A percentile compares a stretch with the other conserved stretches of the same genome.
Evolutionary conservation across 805 yeast genomes (phyloP).

Genomic region (Candida rishiriensis): DNA sequence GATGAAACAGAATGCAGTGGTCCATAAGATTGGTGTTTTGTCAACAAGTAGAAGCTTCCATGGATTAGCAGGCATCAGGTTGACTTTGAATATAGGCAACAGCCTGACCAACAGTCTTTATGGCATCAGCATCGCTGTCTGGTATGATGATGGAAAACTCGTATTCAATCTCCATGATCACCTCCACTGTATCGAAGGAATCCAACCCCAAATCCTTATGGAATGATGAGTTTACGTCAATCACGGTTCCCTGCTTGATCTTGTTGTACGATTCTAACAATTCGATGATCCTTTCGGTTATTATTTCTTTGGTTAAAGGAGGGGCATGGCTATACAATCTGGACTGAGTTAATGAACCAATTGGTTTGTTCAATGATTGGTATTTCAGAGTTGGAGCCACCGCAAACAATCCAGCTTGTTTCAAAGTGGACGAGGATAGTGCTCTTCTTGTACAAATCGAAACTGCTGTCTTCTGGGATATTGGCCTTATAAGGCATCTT

Average conservation of each 20-base stretch:
- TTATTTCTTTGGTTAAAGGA: constrained; percentile 55
- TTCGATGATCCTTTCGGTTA: constrained; percentile 58
- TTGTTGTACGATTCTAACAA: constrained; percentile 63
- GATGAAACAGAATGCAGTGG: background rate
- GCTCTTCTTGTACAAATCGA: no score
- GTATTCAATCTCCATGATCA: constrained; percentile 68
- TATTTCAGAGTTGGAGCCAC: no score
- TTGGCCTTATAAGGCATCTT: no score
- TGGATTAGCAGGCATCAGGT: constrained; percentile 37
- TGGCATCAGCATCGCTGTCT: constrained; percentile 88
- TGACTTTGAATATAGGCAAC: constrained; percentile 78
- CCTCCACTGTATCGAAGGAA: constrained; percentile 69
- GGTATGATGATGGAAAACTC: constrained; percentile 78
- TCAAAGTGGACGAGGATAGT: no score
- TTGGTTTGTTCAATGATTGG: no score
- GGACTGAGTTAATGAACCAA: background rate
- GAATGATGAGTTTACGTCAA: constrained; percentile 45
- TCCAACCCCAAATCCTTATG: constrained; percentile 65
- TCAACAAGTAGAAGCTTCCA: no score
- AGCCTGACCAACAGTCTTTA: constrained; percentile 91
- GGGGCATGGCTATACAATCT: constrained; percentile 55
- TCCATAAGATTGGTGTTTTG: no score
- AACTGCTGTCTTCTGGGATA: no score
- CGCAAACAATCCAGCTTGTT: no score
- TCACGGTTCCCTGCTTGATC: constrained; percentile 34